Evolutionary conservation across 768 basidiomycete species (phyloP), one percentile per base, ranked within the genome.

Genomic region (Phlegmacium glaucopus): DNA sequence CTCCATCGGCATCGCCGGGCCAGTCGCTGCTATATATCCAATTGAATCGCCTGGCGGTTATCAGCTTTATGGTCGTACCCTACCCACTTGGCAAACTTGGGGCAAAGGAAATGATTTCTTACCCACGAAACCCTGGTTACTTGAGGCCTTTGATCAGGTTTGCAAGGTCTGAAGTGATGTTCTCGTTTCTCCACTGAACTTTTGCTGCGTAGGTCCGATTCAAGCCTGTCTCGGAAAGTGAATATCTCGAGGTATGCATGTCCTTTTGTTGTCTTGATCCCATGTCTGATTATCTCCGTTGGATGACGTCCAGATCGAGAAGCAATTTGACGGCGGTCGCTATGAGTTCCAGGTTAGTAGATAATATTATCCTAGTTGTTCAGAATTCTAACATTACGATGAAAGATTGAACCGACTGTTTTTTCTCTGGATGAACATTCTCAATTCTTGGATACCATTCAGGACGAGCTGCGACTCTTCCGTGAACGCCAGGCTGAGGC

Each of bases 1-100:
- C 9, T 83, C 85, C 0, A 72, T 87, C n/a, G 84, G 83, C 1
- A 79, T 85, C 16, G 85, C 83, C 1, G 85, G 85, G 0, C 72
- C 79, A 0, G 76, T 84, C 4, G 74, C 79, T 4, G 85, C 83
- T 0, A 84, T 84, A 32, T 85, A 85, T 53, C 82, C 82, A 0
- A 72, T 82, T 32, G 78, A 78, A 48, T 79, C 78, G 1, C 82
- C 82, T 0, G 84, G 85, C 16, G 83, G 84, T 0, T 84, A 86
- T 58, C 80, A 82, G 54, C 63, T 85, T 6, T 81, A 74, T 51
- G 84, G 80, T 0, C 70, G 84, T 18, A 80, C 85, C 0, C 62
- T 87, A 6, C 78, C 86, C 0, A 69, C 79, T 0, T 87, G 83
- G 83, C 75, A 80, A 39, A 76, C 82, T 0, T 82, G 81, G 79